Percentiles rank a stretch among this genome's conserved stretches.
These are phyloP conservation scores for Zygoascus ofunaensis DNA, from an alignment of 805 yeast genomes.

Conservation along the genomic window DNA sequence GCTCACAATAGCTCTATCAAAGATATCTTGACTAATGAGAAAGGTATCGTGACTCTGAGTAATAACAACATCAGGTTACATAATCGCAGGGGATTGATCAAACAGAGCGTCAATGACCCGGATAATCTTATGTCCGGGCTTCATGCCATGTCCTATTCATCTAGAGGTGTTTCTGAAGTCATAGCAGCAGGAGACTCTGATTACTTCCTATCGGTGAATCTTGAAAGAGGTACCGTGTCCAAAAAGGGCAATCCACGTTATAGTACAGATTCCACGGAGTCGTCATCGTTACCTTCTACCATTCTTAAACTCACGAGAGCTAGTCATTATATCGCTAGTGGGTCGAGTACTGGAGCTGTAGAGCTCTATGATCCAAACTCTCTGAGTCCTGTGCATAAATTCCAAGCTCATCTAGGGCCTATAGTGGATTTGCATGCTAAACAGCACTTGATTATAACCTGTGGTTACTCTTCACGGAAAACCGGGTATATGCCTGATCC, in stretches of 20 bases:
- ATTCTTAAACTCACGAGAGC: conserved; percentile 6
- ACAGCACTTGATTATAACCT: conserved; percentile 43
- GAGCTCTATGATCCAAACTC: conserved; percentile 31
- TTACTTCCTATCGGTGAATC: conserved; percentile 27
- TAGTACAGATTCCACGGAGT: conserved; percentile 17
- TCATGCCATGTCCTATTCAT: conserved; percentile 21
- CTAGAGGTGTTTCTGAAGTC: conserved; percentile 27
- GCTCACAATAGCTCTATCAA: conserved; percentile 25
- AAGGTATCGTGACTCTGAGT: conserved; percentile 52
- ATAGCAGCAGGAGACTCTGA: conserved; percentile 26
- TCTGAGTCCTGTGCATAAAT: conserved; percentile 22
- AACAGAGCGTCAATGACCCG: conserved; percentile 27
- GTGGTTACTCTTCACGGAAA: conserved; percentile 62
- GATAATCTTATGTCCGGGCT: conserved; percentile 14
- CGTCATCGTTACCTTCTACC: conserved; percentile 7
- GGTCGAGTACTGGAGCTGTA: conserved; percentile 28
- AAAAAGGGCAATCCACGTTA: conserved; percentile 4
- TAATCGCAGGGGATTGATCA: conserved; percentile 47
- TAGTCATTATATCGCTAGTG: conserved; percentile 24
- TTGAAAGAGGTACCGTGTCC: conserved; percentile 29
- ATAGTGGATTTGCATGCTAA: conserved; percentile 32
- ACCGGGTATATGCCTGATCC: conserved; percentile 63
- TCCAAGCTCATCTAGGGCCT: conserved; percentile 31
- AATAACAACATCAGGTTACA: conserved; percentile 44
- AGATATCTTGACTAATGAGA: conserved; percentile 45